Evolutionary conservation across 805 yeast species (phyloP), one percentile per base, ranked within the genome.

Genomic region (Priceomyces haplophilus): DNA sequence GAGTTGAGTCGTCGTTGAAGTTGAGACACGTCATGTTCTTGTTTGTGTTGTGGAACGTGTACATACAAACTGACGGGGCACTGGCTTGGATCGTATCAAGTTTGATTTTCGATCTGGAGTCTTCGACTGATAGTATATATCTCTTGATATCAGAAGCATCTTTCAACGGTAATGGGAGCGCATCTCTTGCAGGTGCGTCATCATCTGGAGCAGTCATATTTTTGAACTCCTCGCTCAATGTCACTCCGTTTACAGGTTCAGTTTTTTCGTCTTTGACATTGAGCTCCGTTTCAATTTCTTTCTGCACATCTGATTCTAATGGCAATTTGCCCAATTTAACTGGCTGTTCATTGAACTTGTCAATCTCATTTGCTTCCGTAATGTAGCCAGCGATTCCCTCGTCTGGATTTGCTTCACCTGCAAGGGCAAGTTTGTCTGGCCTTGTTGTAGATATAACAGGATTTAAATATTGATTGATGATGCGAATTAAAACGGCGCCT

Each of bases 41-140:
- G 59, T 88, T 84, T 8, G 97, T 87, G 65, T 93, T 93, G 71
- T 93, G 99, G 69, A 93, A 90, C 1, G 98, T 91, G 69, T 93
- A 93, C 96, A 91, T 88, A 64, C 98, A 93, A 27, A 91, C 96
- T 43, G 95, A 85, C 17, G 99, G 99, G 19, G 91, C 78, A 17
- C 88, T 72, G 3, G 95, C 85, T 64, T 86, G 96, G 24, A 78
- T 64, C 6, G 56, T 41, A 4, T 83, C 72, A 40, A 91, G 61
- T 50, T 72, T 76, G 45, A 91, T 80, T 48, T 83, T 79, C 25
- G 86, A 78, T 46, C 96, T 74, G 7, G 91, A 80, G 62, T 91
- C 98, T 54, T 81, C 87, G 23, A 93, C 87, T 44, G 81, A 78
- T 47, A 80, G 72, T 16, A 91, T 82, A 58, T 86, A 91, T 45